Evolutionary conservation across 2,329 filamentous ascomycete genomes (phyloP), one percentile per base, ranked within the genome.

Genomic region (Cryphonectria naterciae): DNA sequence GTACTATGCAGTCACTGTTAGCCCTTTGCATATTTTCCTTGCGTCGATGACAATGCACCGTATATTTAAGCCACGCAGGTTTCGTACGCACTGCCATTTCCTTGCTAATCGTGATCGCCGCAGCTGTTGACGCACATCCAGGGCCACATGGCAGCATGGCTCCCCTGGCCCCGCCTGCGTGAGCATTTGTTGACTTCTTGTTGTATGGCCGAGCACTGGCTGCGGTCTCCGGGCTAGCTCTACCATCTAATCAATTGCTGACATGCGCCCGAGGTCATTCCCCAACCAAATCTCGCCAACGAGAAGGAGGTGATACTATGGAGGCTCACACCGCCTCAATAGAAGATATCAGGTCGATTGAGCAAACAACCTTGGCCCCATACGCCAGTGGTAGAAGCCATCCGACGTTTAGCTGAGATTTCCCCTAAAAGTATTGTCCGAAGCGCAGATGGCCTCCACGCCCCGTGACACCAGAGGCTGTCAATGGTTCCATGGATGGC

Each of bases 71-170:
- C 54, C 54, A 58, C 54, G 35, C 54, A 32, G 13, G 17, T 28
- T 58, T 17, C 15, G 28, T 35, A 58, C 54, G 54, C 46, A 49
- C 19, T 49, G 46, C 25, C 54, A 28, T 64, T 54, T 67, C 46
- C 54, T 52, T 25, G 32, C 35, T 39, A 32, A 39, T 49, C 43
- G 43, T 68, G 67, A 62, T 63, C 67, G 32, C 43, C 54, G 25
- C 32, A 43, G 19, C 56, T 37, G 56, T 56, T n/a, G 46, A 67
- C 56, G 56, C 66, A 32, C 15, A 63, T 61, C 39, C 37, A 32
- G n/a, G 60, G 70, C 68, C 70, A 72, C 70, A 72, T 70, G 70
- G 67, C 70, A 65, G 19, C 64, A 65, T 67, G 41, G 60, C 61
- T 56, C 46, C 52, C 64, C 25, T 22, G 49, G 37, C 19, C 25